These are phyloP conservation scores for Leptographium flavum DNA, from an alignment of 2,329 filamentous ascomycete species.

Conservation along the genomic window DNA sequence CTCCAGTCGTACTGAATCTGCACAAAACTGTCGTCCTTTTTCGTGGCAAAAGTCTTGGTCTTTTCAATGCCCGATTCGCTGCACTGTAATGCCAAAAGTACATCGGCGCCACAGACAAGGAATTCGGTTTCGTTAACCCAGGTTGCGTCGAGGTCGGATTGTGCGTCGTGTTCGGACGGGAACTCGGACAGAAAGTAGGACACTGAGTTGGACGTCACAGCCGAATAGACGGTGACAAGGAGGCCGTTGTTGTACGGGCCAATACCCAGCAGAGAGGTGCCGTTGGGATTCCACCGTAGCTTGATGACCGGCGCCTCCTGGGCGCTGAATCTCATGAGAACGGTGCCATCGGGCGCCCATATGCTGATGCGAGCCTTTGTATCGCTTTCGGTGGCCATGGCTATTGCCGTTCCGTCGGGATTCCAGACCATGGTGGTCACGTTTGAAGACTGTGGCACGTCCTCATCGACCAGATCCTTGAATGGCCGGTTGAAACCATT, in stretches of 20 bases:
- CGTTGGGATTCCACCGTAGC: constrained; percentile 44
- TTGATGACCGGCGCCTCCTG: constrained; percentile 48
- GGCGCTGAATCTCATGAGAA: constrained; percentile 38
- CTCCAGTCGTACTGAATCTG: constrained; percentile 42
- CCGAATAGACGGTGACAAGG: constrained; percentile 40
- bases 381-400: constrained; percentile 41
- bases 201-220: constrained; percentile 26
- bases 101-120: constrained; percentile 41
- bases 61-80: constrained; percentile 30
- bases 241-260: constrained; percentile 39
- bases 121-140: constrained; percentile 48
- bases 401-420: constrained; percentile 38
- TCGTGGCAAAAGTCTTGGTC: constrained; percentile 35
- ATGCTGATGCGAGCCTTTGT: constrained; percentile 39
- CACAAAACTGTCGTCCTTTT: constrained; percentile 37
- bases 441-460: constrained; percentile 34
- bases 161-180: constrained; percentile 35
- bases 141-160: constrained; percentile 38
- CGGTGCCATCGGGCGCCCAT: constrained; percentile 38
- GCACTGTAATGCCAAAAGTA: constrained; percentile 34
- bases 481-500: constrained; percentile 25
- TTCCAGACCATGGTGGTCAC: constrained; percentile 49
- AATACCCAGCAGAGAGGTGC: constrained; percentile 40
- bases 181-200: constrained; percentile 32
- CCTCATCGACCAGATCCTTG: constrained; percentile 36